Conservation (phyloP, 176 grass and related monocot species). For the Carex pumila region DNA sequence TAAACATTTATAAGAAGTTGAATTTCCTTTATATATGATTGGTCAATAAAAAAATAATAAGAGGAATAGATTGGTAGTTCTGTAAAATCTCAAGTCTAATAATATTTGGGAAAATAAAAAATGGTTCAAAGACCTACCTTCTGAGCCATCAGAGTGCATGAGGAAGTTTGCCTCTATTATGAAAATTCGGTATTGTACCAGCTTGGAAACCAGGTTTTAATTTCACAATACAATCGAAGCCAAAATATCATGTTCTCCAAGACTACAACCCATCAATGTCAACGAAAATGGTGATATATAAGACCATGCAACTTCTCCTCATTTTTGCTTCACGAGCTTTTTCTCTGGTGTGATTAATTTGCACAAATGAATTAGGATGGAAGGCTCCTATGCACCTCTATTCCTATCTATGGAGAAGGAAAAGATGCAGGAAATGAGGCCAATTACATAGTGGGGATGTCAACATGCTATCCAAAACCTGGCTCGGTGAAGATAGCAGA, state of each 20-base stretch:
- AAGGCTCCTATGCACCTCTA: conserved; percentile 53
- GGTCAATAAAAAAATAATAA: not conserved
- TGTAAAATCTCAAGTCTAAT: not conserved
- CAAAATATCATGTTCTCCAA: not conserved
- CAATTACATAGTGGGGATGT: conserved; percentile 84
- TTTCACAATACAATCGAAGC: not conserved
- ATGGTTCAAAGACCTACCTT: not conserved
- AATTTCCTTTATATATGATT: not conserved
- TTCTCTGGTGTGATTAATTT: not conserved
- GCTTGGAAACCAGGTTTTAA: not conserved
- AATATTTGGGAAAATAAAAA: not conserved
- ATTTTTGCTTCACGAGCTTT: not conserved
- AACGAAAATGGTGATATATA: not conserved
- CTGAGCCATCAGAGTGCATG: not conserved
- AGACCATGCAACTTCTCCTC: not conserved
- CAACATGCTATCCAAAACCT: conserved; percentile 60
- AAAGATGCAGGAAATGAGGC: conserved; percentile 64
- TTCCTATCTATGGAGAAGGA: conserved; percentile 48
- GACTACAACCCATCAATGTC: not conserved
- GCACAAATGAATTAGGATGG: conserved; percentile 42
- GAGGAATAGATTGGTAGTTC: not conserved
- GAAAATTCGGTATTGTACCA: not conserved
- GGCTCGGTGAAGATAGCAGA: conserved; percentile 44
- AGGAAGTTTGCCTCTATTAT: not conserved
- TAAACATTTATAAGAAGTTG: not conserved